phyloP scores from a whole-genome alignment of 768 basidiomycete genomes.

The Nevesoporus exiguus region DNA sequence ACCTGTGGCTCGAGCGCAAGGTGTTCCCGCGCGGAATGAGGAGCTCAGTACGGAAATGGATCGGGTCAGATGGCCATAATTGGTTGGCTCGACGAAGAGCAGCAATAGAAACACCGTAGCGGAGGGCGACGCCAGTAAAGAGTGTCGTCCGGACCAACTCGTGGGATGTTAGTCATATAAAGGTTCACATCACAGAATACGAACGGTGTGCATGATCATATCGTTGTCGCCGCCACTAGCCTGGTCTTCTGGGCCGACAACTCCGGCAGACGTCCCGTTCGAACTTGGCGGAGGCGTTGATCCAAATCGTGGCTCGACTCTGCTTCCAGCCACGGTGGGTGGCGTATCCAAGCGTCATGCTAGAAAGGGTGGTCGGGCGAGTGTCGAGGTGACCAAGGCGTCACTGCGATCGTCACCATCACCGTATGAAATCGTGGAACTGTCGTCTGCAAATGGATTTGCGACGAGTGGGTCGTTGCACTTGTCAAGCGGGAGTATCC shows the following conservation, averaged over 20 bases:
- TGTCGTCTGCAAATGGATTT: slow-evolving; percentile 13
- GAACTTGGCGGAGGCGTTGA: background rate
- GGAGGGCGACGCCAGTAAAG: slow-evolving; percentile 83
- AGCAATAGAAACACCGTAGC: slow-evolving; percentile 81
- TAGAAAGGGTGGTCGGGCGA: slow-evolving; percentile 6
- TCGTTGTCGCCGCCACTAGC: background rate
- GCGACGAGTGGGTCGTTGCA: slow-evolving; percentile 22
- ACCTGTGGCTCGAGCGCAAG: slow-evolving; percentile 5
- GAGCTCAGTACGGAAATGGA: slow-evolving; percentile 80
- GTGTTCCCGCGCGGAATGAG: slow-evolving; percentile 56
- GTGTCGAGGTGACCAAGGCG: background rate
- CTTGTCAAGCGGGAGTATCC: slow-evolving; percentile 29
- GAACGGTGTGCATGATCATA: slow-evolving; percentile 15
- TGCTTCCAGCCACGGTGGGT: background rate
- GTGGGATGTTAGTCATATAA: background rate
- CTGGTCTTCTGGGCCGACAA: background rate
- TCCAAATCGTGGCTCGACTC: slow-evolving; percentile 5
- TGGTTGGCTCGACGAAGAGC: slow-evolving; percentile 87
- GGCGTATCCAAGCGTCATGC: background rate
- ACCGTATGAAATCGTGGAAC: background rate
- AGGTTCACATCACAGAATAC: slow-evolving; percentile 1
- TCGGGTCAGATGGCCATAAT: slow-evolving; percentile 89
- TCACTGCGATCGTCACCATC: background rate
- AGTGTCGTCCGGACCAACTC: slow-evolving; percentile 76
- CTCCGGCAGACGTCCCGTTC: background rate